Percentiles rank a stretch among this genome's conserved stretches.
These are phyloP conservation scores for Coemansia sp. DNA, from an alignment of 192 early-diverging fungal genomes.

Conservation along the genomic window DNA sequence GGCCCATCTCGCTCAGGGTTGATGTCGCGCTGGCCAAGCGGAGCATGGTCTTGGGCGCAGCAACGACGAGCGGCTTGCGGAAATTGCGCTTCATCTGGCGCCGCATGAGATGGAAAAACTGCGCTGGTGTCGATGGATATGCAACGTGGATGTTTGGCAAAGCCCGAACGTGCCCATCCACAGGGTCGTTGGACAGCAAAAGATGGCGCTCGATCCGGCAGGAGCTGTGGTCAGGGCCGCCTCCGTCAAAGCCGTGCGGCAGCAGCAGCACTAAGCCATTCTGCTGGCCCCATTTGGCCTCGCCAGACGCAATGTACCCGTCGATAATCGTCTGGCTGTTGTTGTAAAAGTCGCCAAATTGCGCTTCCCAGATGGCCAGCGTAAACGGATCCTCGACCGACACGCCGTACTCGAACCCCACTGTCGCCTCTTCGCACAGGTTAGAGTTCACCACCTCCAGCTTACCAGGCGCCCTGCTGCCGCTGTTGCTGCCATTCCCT, in stretches of 20 bases:
- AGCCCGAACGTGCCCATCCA: conserved; percentile 43
- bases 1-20: conserved; percentile 74
- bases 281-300: conserved; percentile 93
- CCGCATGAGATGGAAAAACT: conserved; percentile 93
- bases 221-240: conserved; percentile 91
- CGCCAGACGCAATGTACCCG: conserved; percentile 79
- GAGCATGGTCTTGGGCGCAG: conserved; percentile 67
- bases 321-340: conserved; percentile 94
- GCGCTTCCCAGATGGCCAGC: conserved; percentile 97
- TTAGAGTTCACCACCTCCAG: conserved; percentile 88
- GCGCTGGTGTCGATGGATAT: conserved; percentile 87
- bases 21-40: conserved; percentile 66
- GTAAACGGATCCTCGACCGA: conserved; percentile 82
- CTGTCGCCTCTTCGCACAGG: conserved; percentile 87
- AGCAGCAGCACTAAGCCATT: conserved; percentile 86
- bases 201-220: conserved; percentile 89
- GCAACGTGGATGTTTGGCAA: conserved; percentile 90
- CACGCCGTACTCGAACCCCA: conserved; percentile 94
- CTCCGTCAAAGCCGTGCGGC: conserved; percentile 94
- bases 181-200: conserved; percentile 78
- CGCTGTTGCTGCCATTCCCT: conserved; percentile 24
- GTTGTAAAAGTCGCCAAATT: conserved; percentile 99
- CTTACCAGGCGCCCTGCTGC: conserved; percentile 38
- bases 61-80: conserved; percentile 90
- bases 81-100: conserved; percentile 86